phyloP scores from a whole-genome alignment of 140 eudicot genomes.

The Stevia rebaudiana region DNA sequence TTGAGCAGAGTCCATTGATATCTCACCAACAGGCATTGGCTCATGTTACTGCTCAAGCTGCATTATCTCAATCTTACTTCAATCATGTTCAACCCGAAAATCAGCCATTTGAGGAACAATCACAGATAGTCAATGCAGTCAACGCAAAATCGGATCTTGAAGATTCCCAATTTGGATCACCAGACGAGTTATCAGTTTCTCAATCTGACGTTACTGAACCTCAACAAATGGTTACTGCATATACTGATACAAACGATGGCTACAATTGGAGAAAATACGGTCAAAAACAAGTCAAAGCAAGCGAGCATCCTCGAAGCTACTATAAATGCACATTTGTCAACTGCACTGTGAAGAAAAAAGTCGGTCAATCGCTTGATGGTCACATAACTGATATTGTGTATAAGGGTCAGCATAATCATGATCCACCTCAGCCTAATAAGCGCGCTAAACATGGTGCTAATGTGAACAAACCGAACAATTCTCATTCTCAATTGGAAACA shows the following conservation, averaged over 20 bases:
- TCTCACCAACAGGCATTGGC: slow-evolving; percentile 94
- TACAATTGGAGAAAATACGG: slow-evolving; percentile 98
- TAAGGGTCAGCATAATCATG: slow-evolving; percentile 87
- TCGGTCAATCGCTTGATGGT: slow-evolving; percentile 65
- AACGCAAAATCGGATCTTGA: slow-evolving; percentile 33
- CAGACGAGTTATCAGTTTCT: background rate
- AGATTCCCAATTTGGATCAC: slow-evolving; percentile 39
- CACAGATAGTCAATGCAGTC: slow-evolving; percentile 24
- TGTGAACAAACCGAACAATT: slow-evolving; percentile 24
- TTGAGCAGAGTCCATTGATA: slow-evolving; percentile 73
- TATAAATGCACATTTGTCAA: slow-evolving; percentile 64
- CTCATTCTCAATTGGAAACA: no score
- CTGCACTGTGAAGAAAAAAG: slow-evolving; percentile 86
- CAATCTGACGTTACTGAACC: slow-evolving; percentile 34
- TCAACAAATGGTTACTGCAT: slow-evolving; percentile 27
- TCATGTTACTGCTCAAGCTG: slow-evolving; percentile 89
- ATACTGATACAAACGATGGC: slow-evolving; percentile 42
- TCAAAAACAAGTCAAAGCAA: slow-evolving; percentile 87
- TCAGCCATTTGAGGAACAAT: slow-evolving; percentile 18
- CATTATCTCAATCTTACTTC: slow-evolving; percentile 54
- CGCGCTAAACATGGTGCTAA: slow-evolving; percentile 48
- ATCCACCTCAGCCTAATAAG: slow-evolving; percentile 44
- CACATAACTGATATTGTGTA: slow-evolving; percentile 74
- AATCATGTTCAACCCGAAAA: slow-evolving; percentile 35
- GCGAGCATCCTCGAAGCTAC: slow-evolving; percentile 81